Percentiles rank a stretch among this genome's conserved stretches.
Conservation (phyloP, 441 rosid genomes). For the Dalechampia spathulata region DNA sequence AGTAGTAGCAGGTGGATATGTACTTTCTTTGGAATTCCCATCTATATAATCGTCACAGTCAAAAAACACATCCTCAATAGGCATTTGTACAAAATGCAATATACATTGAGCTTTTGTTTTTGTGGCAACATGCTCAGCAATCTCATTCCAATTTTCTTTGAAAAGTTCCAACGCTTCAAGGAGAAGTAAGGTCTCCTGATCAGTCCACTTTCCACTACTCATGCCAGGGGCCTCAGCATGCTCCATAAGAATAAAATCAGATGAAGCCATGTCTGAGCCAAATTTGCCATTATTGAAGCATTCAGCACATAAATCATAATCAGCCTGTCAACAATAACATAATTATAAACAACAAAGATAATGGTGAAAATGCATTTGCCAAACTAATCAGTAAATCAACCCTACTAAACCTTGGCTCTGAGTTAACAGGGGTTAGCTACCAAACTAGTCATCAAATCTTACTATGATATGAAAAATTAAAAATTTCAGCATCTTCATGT, state of each 20-base stretch:
- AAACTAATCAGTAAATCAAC: not conserved
- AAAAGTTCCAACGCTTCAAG: conserved; percentile 94
- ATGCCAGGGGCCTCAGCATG: conserved; percentile 76
- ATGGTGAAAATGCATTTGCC: not conserved
- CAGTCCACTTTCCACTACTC: conserved; percentile 95
- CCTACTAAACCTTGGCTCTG: no score
- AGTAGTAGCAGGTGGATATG: conserved; percentile 27
- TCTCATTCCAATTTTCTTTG: conserved; percentile 94
- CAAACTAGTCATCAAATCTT: conserved; percentile 5
- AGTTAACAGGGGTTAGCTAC: no score
- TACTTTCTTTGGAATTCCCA: conserved; percentile 35
- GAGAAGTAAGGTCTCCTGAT: conserved; percentile 97
- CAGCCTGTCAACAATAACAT: conserved; percentile 70
- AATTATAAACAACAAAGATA: conserved; percentile 22
- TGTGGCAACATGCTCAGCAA: conserved; percentile 99
- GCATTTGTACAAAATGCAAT: conserved; percentile 97
- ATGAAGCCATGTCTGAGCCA: conserved; percentile 78
- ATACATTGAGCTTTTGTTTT: conserved; percentile 96
- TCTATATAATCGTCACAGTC: conserved; percentile 37
- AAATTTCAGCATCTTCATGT: no score
- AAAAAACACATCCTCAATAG: conserved; percentile 80
- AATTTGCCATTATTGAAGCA: conserved; percentile 86
- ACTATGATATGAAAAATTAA: conserved; percentile 8
- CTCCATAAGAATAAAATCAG: conserved; percentile 96
- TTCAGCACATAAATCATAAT: conserved; percentile 93